A percentile compares a stretch with the other conserved stretches of the same genome.
These are phyloP conservation scores for Phytophthora ramorum DNA, from an alignment of 352 stramenopile species.

Conservation along the genomic window DNA sequence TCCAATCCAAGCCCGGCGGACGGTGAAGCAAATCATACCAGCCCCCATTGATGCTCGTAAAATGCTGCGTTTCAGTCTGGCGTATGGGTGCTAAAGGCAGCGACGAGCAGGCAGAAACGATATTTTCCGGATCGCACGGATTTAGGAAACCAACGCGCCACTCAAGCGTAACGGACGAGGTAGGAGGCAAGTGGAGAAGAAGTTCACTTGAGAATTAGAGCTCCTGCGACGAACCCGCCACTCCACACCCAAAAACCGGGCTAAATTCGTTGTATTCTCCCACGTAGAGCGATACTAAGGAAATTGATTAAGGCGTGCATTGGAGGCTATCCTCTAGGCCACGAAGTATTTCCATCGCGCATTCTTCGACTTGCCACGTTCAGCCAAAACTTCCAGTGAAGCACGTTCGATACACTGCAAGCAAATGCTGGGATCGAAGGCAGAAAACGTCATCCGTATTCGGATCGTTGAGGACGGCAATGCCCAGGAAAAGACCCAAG, in stretches of 20 bases:
- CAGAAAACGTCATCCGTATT: conserved; percentile 1
- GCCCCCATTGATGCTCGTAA: not conserved
- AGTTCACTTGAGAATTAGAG: too few relatives aligned
- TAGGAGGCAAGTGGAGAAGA: too few relatives aligned
- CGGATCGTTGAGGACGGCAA: not conserved
- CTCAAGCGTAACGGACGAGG: too few relatives aligned
- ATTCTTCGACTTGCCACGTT: conserved; percentile 9
- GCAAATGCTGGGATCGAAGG: not conserved
- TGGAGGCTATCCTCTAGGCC: not conserved
- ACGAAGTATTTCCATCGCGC: not conserved
- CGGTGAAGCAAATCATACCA: conserved; percentile 1
- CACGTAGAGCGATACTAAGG: too few relatives aligned
- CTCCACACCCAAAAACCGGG: too few relatives aligned
- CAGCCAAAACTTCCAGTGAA: not conserved
- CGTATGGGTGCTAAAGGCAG: too few relatives aligned
- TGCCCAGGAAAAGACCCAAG: not conserved
- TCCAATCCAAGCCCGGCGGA: not conserved
- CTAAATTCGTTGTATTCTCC: too few relatives aligned
- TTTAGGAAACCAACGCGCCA: too few relatives aligned
- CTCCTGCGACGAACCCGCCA: too few relatives aligned
- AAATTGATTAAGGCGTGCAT: not conserved
- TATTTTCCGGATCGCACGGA: too few relatives aligned
- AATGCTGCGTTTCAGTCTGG: too few relatives aligned
- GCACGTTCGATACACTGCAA: not conserved
- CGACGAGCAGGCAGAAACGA: too few relatives aligned